Conservation (phyloP, 192 early-diverging fungal species). For the Physocladia obscura region DNA sequence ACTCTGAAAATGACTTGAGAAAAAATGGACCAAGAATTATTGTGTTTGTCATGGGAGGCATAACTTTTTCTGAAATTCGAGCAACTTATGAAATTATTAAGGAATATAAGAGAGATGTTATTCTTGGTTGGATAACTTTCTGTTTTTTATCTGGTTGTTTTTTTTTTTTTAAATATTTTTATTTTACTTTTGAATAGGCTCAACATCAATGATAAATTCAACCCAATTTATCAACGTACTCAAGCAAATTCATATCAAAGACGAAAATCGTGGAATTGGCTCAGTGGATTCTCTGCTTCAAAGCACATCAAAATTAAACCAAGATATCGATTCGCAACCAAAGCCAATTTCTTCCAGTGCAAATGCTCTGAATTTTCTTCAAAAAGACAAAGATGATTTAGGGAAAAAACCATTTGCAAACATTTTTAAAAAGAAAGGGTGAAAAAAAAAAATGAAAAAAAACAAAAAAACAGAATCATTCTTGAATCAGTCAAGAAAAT, state of each 20-base stretch:
- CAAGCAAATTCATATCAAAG: constrained; percentile 59
- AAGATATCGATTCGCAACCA: not conserved
- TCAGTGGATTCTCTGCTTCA: not conserved
- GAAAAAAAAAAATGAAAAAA: not conserved
- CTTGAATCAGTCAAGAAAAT: not conserved
- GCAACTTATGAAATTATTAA: constrained; percentile 66
- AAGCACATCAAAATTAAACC: not conserved
- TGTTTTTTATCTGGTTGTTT: not conserved
- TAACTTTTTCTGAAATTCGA: constrained; percentile 77
- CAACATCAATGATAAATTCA: constrained; percentile 72
- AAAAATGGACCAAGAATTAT: constrained; percentile 63
- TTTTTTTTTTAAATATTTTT: not conserved
- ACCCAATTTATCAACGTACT: constrained; percentile 67
- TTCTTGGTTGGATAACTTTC: constrained; percentile 54
- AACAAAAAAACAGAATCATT: not conserved
- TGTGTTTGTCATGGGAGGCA: constrained; percentile 79
- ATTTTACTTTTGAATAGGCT: constrained; percentile 47
- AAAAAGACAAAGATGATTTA: not conserved
- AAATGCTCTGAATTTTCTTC: not conserved
- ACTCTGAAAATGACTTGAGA: constrained; percentile 38
- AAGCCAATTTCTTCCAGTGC: not conserved
- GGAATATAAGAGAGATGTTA: constrained; percentile 63
- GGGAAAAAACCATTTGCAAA: not conserved
- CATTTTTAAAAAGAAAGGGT: constrained; percentile 13
- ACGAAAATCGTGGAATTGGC: constrained; percentile 16